Conservation (phyloP, 2,329 filamentous ascomycete species). For the Trichophyton mentagrophytes region DNA sequence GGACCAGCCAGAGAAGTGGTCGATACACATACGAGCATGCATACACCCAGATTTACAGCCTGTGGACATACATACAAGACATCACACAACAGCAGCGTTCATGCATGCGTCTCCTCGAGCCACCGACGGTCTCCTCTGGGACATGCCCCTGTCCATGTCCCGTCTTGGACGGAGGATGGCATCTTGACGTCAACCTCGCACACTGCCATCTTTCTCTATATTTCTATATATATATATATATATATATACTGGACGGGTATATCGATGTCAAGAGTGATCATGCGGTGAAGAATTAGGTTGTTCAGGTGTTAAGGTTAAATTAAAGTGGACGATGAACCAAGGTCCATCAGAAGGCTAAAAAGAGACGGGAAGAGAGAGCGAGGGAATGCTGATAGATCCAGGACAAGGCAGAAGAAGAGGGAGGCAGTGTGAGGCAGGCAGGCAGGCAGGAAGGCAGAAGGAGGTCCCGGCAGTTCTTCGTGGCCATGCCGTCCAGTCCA, state of each 20-base stretch:
- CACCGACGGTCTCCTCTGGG: not conserved
- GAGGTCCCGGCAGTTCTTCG: not conserved
- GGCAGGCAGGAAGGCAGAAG: not conserved
- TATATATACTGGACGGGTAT: too few species aligned
- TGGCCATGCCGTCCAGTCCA: not conserved
- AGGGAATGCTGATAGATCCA: not conserved
- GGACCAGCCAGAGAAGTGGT: not conserved
- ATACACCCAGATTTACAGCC: not conserved
- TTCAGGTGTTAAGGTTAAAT: not conserved
- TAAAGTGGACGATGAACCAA: not conserved
- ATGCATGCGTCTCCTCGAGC: not conserved
- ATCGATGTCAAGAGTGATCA: not conserved
- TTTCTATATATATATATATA: not conserved
- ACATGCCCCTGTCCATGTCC: not conserved
- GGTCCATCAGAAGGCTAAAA: not conserved
- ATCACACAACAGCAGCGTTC: not conserved
- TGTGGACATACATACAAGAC: not conserved
- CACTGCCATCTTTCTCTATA: not conserved
- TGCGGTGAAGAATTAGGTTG: not conserved
- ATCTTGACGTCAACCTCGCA: not conserved
- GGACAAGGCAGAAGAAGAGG: too few species aligned
- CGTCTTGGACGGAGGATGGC: not conserved
- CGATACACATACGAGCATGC: too few species aligned
- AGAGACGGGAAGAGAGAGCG: not conserved
- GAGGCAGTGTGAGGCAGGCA: not conserved